phyloP scores from a whole-genome alignment of 495 filamentous ascomycete species.

The Tuber magnatum region DNA sequence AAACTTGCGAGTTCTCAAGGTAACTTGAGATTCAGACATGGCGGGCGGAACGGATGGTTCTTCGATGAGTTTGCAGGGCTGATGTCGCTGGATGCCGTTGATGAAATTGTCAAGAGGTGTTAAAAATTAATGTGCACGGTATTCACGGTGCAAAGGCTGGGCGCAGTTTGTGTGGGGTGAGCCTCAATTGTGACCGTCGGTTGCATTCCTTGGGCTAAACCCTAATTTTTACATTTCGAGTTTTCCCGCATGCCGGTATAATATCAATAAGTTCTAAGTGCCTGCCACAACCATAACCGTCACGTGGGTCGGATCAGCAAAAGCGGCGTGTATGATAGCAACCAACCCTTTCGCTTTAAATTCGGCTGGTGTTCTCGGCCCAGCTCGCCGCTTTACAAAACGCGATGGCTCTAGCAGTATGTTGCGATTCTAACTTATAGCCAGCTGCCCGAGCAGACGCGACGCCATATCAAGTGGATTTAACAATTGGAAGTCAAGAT shows the following conservation, averaged over 20 bases:
- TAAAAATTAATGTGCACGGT: constrained; percentile 25
- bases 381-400: neutral
- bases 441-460: neutral
- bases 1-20: constrained; percentile 99
- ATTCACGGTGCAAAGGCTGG: constrained; percentile 20
- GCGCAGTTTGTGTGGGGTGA: constrained; percentile 12
- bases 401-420: neutral
- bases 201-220: neutral
- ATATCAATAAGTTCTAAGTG: too few relatives aligned
- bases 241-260: too few relatives aligned
- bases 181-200: neutral
- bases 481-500: neutral
- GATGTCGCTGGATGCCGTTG: constrained; percentile 8
- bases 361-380: neutral
- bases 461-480: neutral
- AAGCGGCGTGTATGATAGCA: neutral
- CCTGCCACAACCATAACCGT: neutral
- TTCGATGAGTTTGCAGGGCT: constrained; percentile 21
- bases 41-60: constrained; percentile 43
- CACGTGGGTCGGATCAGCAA: neutral
- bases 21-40: constrained; percentile 90
- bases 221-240: neutral
- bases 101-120: constrained; percentile 14
- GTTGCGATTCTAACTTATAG: neutral
- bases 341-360: neutral